phyloP scores from a whole-genome alignment of 805 yeast species.

The Jamesozyma hellenica region DNA sequence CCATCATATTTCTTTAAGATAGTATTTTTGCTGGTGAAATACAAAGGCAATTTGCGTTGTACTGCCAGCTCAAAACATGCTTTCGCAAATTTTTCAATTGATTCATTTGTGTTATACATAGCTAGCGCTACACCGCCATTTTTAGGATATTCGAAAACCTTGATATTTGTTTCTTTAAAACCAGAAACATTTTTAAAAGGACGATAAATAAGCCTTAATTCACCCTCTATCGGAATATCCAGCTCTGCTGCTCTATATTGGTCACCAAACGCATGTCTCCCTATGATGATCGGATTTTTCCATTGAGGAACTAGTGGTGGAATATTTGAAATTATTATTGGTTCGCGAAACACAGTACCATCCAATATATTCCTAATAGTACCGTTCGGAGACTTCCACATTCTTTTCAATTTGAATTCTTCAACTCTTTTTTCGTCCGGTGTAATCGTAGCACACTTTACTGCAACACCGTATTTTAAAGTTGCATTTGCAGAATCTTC shows the following conservation, averaged over 20 bases:
- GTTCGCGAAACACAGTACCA: conserved; percentile 95
- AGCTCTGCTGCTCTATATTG: conserved; percentile 90
- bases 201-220: conserved; percentile 61
- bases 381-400: conserved; percentile 97
- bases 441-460: conserved; percentile 95
- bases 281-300: conserved; percentile 92
- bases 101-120: conserved; percentile 92
- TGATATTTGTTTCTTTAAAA: conserved; percentile 25
- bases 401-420: conserved; percentile 82
- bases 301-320: conserved; percentile 85
- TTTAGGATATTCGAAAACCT: conserved; percentile 41
- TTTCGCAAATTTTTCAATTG: conserved; percentile 83
- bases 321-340: conserved; percentile 78
- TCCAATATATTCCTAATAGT: conserved; percentile 91
- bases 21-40: conserved; percentile 86
- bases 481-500: conserved; percentile 84
- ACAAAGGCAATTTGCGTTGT: conserved; percentile 65
- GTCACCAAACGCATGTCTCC: conserved; percentile 96
- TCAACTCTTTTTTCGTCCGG: conserved; percentile 92
- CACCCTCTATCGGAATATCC: conserved; percentile 63
- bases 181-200: conserved; percentile 48
- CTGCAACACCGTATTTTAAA: conserved; percentile 78
- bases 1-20: conserved; percentile 91
- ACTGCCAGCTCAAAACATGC: conserved; percentile 84
- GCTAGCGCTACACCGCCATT: conserved; percentile 63